Base-by-base conservation (phyloP, 1,139 yeast species). In the Komagataea norvegica region DNA sequence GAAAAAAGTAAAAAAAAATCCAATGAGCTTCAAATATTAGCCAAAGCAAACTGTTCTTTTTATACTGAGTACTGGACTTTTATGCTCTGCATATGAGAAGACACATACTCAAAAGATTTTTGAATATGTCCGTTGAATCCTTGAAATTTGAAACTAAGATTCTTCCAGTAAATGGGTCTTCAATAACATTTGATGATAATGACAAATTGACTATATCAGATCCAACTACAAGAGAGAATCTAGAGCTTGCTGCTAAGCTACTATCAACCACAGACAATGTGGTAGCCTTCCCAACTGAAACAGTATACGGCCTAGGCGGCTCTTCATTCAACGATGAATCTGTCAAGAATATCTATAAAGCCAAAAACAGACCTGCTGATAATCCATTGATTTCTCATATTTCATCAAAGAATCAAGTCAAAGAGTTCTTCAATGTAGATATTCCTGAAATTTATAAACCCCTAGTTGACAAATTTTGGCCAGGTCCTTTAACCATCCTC, bases 271-370 rank as follows among this genome's bases (percentile, higher is more conserved):
- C 85, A 0, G 58, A 67, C 25, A 64, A 76, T 21, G 87, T 80
- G 1, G 88, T 91, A 13, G 97, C 93, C 0, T 89, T 91, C 54
- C 98, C 98, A 3, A 87, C 98, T 0, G 98, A 91, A 56, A 91
- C 98, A 0, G 98, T 91, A 0, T 91, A 91, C 57, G 98, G 98
- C 0, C 68, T 91, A 3, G 98, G 95, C 0, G 98, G 94, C 0
- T 81, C 91, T 4, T 86, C 95, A 0, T 65, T 86, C 40, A 70
- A 68, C 39, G 88, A 87, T 39, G 77, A 74, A 6, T 74, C 95
- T 0, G 95, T 89, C 2, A 59, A 61, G 40, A 74, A 80, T 34
- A 91, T 91, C 9, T 91, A 88, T 59, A 67, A 62, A 23, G 97
- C 96, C 25, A 91, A 91, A 55, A 87, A 87, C 55, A 68, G 98